Evolutionary conservation across 305 asterid species (phyloP), one percentile per base, ranked within the genome.

Genomic region (Fraxinus baroniana): DNA sequence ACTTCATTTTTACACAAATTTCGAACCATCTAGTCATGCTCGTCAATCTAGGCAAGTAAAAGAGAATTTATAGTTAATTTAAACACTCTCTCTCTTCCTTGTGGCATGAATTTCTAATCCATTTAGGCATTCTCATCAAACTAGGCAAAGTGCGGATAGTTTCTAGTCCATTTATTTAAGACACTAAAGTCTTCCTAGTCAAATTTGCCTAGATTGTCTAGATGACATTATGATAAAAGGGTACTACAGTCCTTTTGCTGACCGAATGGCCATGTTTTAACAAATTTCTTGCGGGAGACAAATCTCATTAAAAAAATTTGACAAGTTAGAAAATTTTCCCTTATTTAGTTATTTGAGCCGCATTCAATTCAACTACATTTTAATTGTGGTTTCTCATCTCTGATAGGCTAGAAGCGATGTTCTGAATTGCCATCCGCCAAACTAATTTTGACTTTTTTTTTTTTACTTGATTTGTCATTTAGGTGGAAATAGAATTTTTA

Each of bases 371-470:
- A 36, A 74, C 35, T 62, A 2, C 74, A 13, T 55, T 39, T 33
- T 55, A n/a, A 30, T 39, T 28, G 66, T 26, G 33, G 35, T 55
- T 55, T 78, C 76, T 83, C 32, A 22, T 66, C 73, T 82, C 68
- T 8, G 52, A 18, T 17, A 15, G 66, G 60, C 73, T 72, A 28
- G 41, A 15, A 81, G 37, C 70, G 18, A 30, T 24, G 52, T 20
- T 73, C 20, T 72, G 55, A 33, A 78, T 79, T 13, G 15, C 20
- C 17, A 28, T 81, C 35, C 0, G 20, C 79, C 79, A 39, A 39
- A 52, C 39, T 18, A 15, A 75, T 62, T 35, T 10, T 6, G 33
- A 30, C 30, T 18, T 46, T 39, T 37, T 1, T 7, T 37, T 37
- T 39, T 8, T 37, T 1, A 39, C 46, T 39, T 39, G 68, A 28